Evolutionary conservation across 2,329 filamentous ascomycete species (phyloP).

Genomic region (Botrytis fabae): DNA sequence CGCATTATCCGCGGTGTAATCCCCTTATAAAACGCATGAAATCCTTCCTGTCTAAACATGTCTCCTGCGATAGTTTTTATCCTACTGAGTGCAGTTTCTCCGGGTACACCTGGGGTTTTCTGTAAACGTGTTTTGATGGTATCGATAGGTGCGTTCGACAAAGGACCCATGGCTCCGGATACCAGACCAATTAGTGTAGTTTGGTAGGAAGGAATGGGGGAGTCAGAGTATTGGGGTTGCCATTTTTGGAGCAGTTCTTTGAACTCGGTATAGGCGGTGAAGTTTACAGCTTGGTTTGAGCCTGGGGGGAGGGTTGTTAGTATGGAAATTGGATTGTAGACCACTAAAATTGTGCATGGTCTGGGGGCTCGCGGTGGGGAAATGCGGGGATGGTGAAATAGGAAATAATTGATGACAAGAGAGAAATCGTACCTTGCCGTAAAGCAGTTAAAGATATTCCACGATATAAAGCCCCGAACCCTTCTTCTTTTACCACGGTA

Average conservation of each 20-base stretch:
- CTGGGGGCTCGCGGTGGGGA: neutral
- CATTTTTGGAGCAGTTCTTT: constrained; percentile 72
- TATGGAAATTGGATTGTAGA: neutral
- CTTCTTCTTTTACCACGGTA: constrained; percentile 91
- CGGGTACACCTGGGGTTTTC: constrained; percentile 79
- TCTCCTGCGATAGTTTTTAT: constrained; percentile 77
- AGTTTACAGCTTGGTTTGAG: constrained; percentile 95
- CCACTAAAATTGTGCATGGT: neutral
- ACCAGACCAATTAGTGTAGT: constrained; percentile 86
- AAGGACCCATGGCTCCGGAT: constrained; percentile 89
- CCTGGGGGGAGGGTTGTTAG: constrained; percentile 26
- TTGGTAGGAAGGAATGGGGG: constrained; percentile 79
- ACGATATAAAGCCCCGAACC: constrained; percentile 81
- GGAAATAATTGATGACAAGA: neutral
- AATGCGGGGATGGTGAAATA: neutral
- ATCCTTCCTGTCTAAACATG: constrained; percentile 92
- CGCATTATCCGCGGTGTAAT: constrained; percentile 98
- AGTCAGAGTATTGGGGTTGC: constrained; percentile 67
- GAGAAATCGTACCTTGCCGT: constrained; percentile 67
- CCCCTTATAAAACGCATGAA: constrained; percentile 97
- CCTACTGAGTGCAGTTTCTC: constrained; percentile 75
- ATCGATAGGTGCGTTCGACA: constrained; percentile 96
- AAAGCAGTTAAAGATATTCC: constrained; percentile 92
- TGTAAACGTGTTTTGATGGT: constrained; percentile 98
- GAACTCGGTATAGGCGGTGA: constrained; percentile 95